A percentile compares a stretch with the other conserved stretches of the same genome.
phyloP scores from a whole-genome alignment of 768 basidiomycete genomes.

The Suillus discolor region DNA sequence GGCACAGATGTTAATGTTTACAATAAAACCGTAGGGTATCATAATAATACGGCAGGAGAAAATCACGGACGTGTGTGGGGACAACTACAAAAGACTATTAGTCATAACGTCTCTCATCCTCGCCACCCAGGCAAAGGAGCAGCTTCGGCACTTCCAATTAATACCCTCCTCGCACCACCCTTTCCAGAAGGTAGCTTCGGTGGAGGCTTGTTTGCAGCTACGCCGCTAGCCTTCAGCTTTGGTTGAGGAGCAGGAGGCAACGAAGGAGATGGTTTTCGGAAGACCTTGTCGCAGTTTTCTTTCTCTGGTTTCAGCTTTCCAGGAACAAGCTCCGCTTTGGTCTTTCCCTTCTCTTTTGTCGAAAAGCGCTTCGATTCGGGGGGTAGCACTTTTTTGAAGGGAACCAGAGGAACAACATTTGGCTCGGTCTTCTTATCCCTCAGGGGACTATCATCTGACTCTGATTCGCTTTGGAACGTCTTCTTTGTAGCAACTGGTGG shows the following conservation, averaged over 20 bases:
- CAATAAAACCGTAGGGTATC: not conserved
- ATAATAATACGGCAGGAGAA: slow-evolving; percentile 12
- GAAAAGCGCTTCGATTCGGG: slow-evolving; percentile 27
- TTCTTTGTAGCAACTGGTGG: slow-evolving; percentile 22
- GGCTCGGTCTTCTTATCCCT: slow-evolving; percentile 49
- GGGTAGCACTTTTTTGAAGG: slow-evolving; percentile 26
- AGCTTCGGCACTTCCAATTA: slow-evolving; percentile 67
- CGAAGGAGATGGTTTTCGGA: slow-evolving; percentile 27
- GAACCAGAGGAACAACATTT: slow-evolving; percentile 30
- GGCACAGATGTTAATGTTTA: not conserved
- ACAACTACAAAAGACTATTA: slow-evolving; percentile 11
- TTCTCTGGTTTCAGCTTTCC: slow-evolving; percentile 38
- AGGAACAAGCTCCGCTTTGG: slow-evolving; percentile 26
- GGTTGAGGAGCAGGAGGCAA: slow-evolving; percentile 18
- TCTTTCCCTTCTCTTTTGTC: slow-evolving; percentile 45
- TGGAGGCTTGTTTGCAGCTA: slow-evolving; percentile 15
- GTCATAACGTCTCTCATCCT: slow-evolving; percentile 32
- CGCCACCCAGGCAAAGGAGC: slow-evolving; percentile 53
- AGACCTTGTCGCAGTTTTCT: slow-evolving; percentile 39
- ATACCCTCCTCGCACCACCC: slow-evolving; percentile 66
- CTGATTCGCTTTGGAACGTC: slow-evolving; percentile 45
- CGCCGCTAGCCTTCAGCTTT: slow-evolving; percentile 11
- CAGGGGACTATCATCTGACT: slow-evolving; percentile 51
- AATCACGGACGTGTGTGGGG: not conserved
- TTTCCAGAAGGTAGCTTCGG: slow-evolving; percentile 38